Evolutionary conservation across 2,329 filamentous ascomycete genomes (phyloP).

Genomic region (Sporothrix humicola): DNA sequence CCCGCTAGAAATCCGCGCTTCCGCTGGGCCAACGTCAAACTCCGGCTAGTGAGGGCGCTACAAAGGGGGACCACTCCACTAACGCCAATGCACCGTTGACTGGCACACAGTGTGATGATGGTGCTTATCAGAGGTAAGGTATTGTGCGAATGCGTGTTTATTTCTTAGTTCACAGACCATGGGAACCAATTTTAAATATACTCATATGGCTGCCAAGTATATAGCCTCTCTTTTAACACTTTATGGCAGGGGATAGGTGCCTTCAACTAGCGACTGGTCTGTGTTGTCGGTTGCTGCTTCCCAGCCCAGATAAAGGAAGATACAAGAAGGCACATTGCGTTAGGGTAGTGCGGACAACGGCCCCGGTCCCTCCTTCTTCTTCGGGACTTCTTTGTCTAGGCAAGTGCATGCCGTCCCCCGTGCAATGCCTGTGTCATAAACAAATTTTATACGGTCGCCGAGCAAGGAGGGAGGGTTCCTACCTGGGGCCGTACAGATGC

Average conservation of each 20-base stretch:
- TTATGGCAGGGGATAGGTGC: not conserved
- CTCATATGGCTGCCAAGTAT: slow-evolving; percentile 4
- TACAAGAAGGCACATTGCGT: not conserved
- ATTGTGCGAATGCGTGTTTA: not conserved
- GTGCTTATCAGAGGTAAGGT: not conserved
- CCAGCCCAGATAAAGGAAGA: not conserved
- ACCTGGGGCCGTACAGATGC: not conserved
- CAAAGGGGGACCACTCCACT: not conserved
- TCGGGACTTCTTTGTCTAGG: slow-evolving; percentile 19
- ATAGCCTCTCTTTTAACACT: not conserved
- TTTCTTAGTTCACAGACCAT: not conserved
- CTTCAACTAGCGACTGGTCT: not conserved
- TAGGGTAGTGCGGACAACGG: slow-evolving; percentile 21
- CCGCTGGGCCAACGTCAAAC: slow-evolving; percentile 31
- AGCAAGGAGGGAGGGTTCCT: slow-evolving; percentile 19
- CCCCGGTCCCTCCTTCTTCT: slow-evolving; percentile 27
- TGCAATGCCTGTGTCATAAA: not conserved
- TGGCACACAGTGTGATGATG: slow-evolving; percentile 22
- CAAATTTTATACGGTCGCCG: not conserved
- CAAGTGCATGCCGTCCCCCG: slow-evolving; percentile 9
- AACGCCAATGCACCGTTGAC: slow-evolving; percentile 1
- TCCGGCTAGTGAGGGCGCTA: slow-evolving; percentile 29
- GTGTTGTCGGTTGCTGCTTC: slow-evolving; percentile 5
- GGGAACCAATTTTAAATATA: not conserved
- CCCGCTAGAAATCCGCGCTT: slow-evolving; percentile 24